Conservation (phyloP, 2,329 filamentous ascomycete genomes). For the Samsoniella hepiali region DNA sequence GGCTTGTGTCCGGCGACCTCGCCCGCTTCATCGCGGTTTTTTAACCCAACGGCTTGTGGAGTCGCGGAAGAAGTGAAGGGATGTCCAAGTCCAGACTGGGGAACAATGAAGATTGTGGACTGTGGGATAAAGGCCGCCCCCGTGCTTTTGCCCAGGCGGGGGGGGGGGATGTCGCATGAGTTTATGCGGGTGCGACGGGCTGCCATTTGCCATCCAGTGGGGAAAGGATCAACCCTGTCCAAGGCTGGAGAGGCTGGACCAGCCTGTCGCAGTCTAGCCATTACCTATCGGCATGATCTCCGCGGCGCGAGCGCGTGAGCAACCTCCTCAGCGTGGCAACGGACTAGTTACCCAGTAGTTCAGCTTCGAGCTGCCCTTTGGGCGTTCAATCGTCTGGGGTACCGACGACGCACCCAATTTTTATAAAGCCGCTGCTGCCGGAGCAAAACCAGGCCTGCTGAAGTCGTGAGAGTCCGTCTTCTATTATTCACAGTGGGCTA, state of each 20-base stretch:
- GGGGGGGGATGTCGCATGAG: conserved; percentile 9
- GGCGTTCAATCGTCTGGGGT: too few species aligned
- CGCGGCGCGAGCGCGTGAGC: neutral
- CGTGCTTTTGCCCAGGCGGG: neutral
- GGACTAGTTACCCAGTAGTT: neutral
- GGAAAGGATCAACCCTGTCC: conserved; percentile 2
- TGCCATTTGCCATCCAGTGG: neutral
- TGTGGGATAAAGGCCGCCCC: conserved; percentile 16
- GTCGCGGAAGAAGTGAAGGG: conserved; percentile 13
- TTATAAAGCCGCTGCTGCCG: neutral
- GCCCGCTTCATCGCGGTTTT: conserved; percentile 24
- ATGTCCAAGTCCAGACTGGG: conserved; percentile 33
- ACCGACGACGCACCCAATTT: neutral
- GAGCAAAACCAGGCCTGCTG: neutral
- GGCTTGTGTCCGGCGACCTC: conserved; percentile 23
- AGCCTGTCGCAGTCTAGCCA: neutral
- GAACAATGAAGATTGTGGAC: neutral
- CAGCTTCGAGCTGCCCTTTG: too few species aligned
- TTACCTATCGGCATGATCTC: conserved; percentile 14
- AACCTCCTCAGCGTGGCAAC: neutral
- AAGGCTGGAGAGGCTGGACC: neutral
- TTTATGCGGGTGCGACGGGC: neutral
- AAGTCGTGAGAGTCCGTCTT: neutral
- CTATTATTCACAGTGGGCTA: neutral
- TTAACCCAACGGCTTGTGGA: conserved; percentile 13